Conservation (phyloP, 768 basidiomycete species). For the Pilatotrama ljubarskyi region DNA sequence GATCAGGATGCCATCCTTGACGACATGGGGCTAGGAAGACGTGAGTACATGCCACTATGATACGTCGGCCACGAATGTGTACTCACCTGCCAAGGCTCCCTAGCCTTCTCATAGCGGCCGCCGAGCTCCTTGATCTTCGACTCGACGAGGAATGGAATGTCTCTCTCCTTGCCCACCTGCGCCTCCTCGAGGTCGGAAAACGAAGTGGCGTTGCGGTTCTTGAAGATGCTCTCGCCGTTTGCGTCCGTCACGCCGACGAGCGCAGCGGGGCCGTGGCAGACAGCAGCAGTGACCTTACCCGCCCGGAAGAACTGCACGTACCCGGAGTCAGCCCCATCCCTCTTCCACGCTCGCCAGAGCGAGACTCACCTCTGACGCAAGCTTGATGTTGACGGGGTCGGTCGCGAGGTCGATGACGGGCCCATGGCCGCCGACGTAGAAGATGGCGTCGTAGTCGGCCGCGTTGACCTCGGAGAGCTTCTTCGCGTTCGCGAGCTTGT, state of each 20-base stretch:
- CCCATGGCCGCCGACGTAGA: conserved; percentile 80
- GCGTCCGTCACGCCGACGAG: conserved; percentile 56
- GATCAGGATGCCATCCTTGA: conserved; percentile 57
- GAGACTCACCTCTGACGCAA: conserved; percentile 51
- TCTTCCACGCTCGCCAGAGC: too few relatives aligned
- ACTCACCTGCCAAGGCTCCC: conserved; percentile 57
- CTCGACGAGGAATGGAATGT: conserved; percentile 72
- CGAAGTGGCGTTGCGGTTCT: conserved; percentile 56
- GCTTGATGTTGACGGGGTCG: conserved; percentile 55
- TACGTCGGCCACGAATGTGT: neutral
- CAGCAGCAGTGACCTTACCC: conserved; percentile 67
- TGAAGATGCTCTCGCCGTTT: conserved; percentile 64
- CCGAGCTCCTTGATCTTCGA: conserved; percentile 61
- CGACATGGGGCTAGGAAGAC: conserved; percentile 43
- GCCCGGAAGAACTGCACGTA: conserved; percentile 60
- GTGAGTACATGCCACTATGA: neutral
- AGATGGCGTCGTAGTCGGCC: conserved; percentile 69
- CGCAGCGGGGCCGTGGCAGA: conserved; percentile 83
- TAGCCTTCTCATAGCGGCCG: conserved; percentile 62
- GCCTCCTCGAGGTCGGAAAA: conserved; percentile 77
- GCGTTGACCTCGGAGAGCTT: conserved; percentile 58
- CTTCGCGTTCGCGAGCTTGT: conserved; percentile 56
- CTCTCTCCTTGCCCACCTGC: conserved; percentile 41
- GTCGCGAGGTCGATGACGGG: conserved; percentile 70
- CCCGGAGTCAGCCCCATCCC: neutral